phyloP scores from a whole-genome alignment of 345 rosid species.

The Sonneratia caseolaris region DNA sequence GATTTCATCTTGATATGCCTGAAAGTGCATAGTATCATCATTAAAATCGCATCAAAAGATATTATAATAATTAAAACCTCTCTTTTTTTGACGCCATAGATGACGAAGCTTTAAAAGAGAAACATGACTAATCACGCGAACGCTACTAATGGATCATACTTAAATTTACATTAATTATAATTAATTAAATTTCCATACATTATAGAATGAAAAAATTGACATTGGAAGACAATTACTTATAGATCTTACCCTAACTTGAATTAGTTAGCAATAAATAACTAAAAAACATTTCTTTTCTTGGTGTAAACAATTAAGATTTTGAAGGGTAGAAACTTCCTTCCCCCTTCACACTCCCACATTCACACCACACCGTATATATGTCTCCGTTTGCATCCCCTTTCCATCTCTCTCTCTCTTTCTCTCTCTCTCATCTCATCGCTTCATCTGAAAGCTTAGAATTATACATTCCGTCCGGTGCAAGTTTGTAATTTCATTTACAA shows the following conservation, averaged over 20 bases:
- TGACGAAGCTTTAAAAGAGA: neutral
- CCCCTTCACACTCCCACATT: neutral
- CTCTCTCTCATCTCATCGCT: neutral
- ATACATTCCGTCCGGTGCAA: slow-evolving; percentile 9
- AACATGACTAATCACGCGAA: no score
- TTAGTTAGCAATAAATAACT: no score
- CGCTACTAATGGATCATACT: no score
- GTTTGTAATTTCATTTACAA: neutral
- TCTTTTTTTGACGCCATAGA: neutral
- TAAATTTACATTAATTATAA: no score
- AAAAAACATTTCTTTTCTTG: neutral
- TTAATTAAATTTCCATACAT: no score
- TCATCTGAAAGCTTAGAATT: neutral
- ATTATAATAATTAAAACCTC: neutral
- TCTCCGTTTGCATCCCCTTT: neutral
- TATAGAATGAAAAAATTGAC: no score
- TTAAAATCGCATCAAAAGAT: no score
- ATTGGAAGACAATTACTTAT: no score
- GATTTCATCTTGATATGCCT: neutral
- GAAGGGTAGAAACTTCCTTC: no score
- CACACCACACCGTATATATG: slow-evolving; percentile 5
- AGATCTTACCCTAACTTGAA: neutral
- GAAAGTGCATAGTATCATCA: neutral
- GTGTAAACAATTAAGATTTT: no score
- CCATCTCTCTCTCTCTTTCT: neutral